phyloP scores from a whole-genome alignment of 768 basidiomycete genomes.

The Leccinum boreale region DNA sequence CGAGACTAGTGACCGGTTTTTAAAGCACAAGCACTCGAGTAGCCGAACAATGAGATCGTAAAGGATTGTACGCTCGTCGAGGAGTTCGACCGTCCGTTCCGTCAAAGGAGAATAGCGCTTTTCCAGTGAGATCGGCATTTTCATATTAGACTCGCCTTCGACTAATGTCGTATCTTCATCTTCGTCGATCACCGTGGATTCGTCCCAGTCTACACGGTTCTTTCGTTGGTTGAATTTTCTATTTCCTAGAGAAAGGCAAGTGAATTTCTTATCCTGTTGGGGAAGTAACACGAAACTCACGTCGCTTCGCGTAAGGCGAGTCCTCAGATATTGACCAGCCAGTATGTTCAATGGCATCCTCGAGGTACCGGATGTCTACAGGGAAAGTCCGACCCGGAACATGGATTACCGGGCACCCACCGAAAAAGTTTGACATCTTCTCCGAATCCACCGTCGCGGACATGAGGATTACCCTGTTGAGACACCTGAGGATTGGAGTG shows the following conservation, averaged over 20 bases:
- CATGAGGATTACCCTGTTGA: constrained; percentile 83
- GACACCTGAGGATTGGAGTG: constrained; percentile 2
- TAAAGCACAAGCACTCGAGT: constrained; percentile 80
- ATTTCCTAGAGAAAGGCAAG: constrained; percentile 40
- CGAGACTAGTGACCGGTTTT: constrained; percentile 42
- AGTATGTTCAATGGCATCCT: constrained; percentile 85
- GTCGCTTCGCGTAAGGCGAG: constrained; percentile 75
- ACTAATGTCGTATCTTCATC: constrained; percentile 58
- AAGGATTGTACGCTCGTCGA: constrained; percentile 86
- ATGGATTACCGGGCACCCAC: constrained; percentile 76
- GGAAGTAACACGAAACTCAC: constrained; percentile 40
- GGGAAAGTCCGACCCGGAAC: constrained; percentile 96
- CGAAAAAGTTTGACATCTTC: constrained; percentile 86
- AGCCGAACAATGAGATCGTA: constrained; percentile 86
- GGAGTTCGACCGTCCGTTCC: constrained; percentile 71
- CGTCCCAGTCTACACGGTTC: constrained; percentile 71
- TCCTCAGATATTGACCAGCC: constrained; percentile 74
- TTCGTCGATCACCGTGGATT: constrained; percentile 57
- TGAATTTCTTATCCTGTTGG: background rate
- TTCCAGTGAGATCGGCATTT: constrained; percentile 50
- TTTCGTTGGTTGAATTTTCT: constrained; percentile 66
- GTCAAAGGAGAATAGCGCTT: constrained; percentile 81
- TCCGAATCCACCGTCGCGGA: constrained; percentile 93
- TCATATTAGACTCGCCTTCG: constrained; percentile 16
- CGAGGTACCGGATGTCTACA: constrained; percentile 79